Percentiles rank a stretch among this genome's conserved stretches.
Evolutionary conservation across 169 alveolate species (phyloP).

Genomic region (Plasmodium chabaudi): DNA sequence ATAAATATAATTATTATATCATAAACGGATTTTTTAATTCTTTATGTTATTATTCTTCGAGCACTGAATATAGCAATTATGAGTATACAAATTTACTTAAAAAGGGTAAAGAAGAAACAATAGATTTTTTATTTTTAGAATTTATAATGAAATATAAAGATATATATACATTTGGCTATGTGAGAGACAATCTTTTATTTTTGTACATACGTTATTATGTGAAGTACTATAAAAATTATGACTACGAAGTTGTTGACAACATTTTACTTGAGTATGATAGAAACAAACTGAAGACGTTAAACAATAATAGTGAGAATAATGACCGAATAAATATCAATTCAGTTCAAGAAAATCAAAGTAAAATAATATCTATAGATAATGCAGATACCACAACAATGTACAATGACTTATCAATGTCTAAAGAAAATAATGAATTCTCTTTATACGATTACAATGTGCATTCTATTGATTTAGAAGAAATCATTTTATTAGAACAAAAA

Average conservation of each 20-base stretch:
- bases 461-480: constrained; percentile 24
- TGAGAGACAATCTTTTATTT: constrained; percentile 60
- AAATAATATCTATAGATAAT: too few species aligned
- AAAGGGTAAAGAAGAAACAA: constrained; percentile 53
- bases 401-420: neutral
- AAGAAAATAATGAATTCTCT: neutral
- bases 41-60: constrained; percentile 62
- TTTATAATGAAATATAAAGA: constrained; percentile 43
- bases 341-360: neutral
- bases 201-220: constrained; percentile 63
- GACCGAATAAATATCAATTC: neutral
- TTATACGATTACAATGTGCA: constrained; percentile 21
- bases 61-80: constrained; percentile 65
- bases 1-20: constrained; percentile 60
- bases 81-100: constrained; percentile 65
- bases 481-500: constrained; percentile 25
- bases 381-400: neutral
- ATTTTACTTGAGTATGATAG: constrained; percentile 15
- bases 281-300: neutral
- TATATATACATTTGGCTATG: constrained; percentile 61
- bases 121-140: constrained; percentile 71
- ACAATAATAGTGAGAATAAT: neutral
- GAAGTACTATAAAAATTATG: constrained; percentile 35
- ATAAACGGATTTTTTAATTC: constrained; percentile 59
- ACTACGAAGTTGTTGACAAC: constrained; percentile 14